A percentile compares a stretch with the other conserved stretches of the same genome.
These are phyloP conservation scores for Epichloe uncinata DNA, from an alignment of 2,329 filamentous ascomycete species.

Conservation along the genomic window DNA sequence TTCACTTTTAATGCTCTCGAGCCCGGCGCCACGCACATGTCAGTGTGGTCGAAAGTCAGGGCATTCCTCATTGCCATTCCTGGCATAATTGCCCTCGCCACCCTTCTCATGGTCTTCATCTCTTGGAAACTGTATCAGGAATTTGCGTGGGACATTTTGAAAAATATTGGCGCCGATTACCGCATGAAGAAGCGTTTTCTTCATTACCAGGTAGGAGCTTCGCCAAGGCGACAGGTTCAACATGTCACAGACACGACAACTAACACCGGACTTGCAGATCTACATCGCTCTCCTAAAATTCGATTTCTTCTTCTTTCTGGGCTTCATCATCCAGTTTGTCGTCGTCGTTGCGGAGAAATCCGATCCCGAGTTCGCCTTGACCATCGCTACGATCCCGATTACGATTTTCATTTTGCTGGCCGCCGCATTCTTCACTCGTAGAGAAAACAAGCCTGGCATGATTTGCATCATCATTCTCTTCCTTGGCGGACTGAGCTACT, in stretches of 20 bases:
- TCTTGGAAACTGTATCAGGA: slow-evolving; percentile 97
- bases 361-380: slow-evolving; percentile 70
- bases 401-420: slow-evolving; percentile 79
- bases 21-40: slow-evolving; percentile 12
- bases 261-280: slow-evolving; percentile 44
- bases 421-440: slow-evolving; percentile 73
- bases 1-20: slow-evolving; percentile 30
- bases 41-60: slow-evolving; percentile 56
- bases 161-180: slow-evolving; percentile 95
- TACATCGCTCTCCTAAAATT: slow-evolving; percentile 97
- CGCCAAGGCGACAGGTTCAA: slow-evolving; percentile 10
- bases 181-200: slow-evolving; percentile 94
- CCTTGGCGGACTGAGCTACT: slow-evolving; percentile 81
- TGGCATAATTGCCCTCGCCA: slow-evolving; percentile 64
- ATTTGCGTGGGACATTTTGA: slow-evolving; percentile 98
- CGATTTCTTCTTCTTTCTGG: slow-evolving; percentile 99
- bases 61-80: slow-evolving; percentile 79
- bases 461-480: slow-evolving; percentile 68
- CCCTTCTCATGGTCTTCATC: slow-evolving; percentile 58
- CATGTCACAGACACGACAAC: too few species aligned
- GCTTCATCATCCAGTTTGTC: slow-evolving; percentile 95
- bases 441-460: slow-evolving; percentile 72
- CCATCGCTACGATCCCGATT: slow-evolving; percentile 77
- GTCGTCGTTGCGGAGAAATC: slow-evolving; percentile 66
- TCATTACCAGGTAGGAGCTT: slow-evolving; percentile 66